Percentiles rank a stretch among this genome's conserved stretches.
phyloP scores from a whole-genome alignment of 1,139 yeast genomes.

The Lodderomyces margitis region DNA sequence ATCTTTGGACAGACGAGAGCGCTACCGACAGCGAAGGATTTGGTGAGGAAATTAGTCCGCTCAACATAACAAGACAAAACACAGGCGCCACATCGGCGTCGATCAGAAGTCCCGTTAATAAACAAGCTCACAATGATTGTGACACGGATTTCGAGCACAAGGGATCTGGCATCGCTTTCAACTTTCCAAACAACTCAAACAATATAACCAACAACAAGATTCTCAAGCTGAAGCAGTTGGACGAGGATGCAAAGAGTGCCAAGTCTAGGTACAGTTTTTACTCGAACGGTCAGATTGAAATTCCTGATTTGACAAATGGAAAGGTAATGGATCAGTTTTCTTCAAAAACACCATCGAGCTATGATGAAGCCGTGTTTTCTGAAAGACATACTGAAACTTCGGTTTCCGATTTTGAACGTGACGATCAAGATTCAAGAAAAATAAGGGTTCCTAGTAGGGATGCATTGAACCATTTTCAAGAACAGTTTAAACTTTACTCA shows the following conservation, averaged over 20 bases:
- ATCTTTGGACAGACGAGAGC: constrained; percentile 11
- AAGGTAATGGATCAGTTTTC: constrained; percentile 22
- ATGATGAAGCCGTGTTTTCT: constrained; percentile 31
- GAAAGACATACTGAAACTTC: constrained; percentile 25
- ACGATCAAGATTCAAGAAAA: constrained; percentile 23
- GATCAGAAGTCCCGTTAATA: neutral
- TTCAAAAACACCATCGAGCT: constrained; percentile 21
- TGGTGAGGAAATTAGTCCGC: constrained; percentile 11
- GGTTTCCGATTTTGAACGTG: constrained; percentile 17
- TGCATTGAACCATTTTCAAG: constrained; percentile 28
- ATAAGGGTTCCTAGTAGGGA: constrained; percentile 36
- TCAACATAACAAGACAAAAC: constrained; percentile 9
- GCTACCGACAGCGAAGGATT: constrained; percentile 6
- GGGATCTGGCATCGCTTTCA: constrained; percentile 19
- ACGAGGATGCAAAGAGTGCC: constrained; percentile 13
- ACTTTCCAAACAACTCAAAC: constrained; percentile 36
- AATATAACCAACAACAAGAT: constrained; percentile 36
- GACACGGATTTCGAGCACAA: neutral
- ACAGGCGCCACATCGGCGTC: neutral
- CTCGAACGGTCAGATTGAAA: constrained; percentile 42
- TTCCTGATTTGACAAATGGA: constrained; percentile 37
- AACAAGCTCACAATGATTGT: neutral
- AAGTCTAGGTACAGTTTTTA: constrained; percentile 26
- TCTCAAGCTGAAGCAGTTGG: constrained; percentile 15
- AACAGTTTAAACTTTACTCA: constrained; percentile 22